A percentile compares a stretch with the other conserved stretches of the same genome.
phyloP scores from a whole-genome alignment of 2,329 filamentous ascomycete genomes.

The Hirsutella rhossiliensis region DNA sequence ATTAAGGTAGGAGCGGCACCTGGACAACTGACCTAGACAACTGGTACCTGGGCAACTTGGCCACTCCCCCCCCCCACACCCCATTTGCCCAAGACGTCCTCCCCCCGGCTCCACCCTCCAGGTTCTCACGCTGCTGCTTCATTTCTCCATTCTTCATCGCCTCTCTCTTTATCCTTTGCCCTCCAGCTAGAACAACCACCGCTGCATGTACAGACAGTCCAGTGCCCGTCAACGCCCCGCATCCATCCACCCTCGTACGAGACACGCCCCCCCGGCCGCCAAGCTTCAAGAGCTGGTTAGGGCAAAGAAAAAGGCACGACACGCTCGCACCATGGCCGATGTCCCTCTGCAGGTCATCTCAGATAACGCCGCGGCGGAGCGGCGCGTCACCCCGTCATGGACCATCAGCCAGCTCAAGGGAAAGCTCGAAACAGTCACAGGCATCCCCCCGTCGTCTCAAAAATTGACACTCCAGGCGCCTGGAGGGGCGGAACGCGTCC shows the following conservation, averaged over 20 bases:
- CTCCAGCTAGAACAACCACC: too few species aligned
- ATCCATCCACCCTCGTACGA: background rate
- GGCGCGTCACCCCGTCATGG: constrained; percentile 88
- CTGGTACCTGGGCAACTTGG: too few species aligned
- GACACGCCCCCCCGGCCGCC: background rate
- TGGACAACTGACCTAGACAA: too few species aligned
- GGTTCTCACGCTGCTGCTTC: background rate
- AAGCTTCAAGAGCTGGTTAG: background rate
- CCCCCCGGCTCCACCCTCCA: background rate
- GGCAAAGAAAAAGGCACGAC: background rate
- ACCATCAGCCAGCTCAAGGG: constrained; percentile 70
- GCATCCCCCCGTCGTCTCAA: constrained; percentile 73
- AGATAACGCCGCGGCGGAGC: constrained; percentile 70
- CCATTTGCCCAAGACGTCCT: background rate
- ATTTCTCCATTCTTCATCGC: background rate
- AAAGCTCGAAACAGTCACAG: constrained; percentile 87
- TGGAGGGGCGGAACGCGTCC: constrained; percentile 42
- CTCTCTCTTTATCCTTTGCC: background rate
- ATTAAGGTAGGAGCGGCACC: too few species aligned
- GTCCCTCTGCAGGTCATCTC: constrained; percentile 65
- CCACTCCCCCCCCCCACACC: too few species aligned
- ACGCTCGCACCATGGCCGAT: constrained; percentile 45
- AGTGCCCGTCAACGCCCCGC: too few species aligned
- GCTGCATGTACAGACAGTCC: too few species aligned
- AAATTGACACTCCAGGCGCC: constrained; percentile 56